phyloP scores from a whole-genome alignment of 2,329 filamentous ascomycete species.

The Colletotrichum limetticola region DNA sequence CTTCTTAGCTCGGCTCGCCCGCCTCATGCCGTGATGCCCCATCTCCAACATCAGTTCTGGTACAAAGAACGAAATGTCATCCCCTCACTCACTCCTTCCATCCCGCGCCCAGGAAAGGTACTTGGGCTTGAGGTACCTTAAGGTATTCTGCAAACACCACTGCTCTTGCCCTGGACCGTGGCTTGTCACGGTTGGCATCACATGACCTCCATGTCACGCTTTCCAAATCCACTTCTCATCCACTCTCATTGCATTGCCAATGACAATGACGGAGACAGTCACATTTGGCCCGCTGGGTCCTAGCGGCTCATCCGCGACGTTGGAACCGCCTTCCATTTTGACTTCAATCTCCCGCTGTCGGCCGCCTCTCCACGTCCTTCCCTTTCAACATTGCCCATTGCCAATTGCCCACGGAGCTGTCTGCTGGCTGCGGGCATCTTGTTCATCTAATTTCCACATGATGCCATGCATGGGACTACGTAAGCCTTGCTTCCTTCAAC shows the following conservation, averaged over 20 bases:
- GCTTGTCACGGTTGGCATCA: slow-evolving; percentile 7
- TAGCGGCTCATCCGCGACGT: not conserved
- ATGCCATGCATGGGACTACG: too few species aligned
- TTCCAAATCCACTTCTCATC: not conserved
- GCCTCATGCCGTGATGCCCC: not conserved
- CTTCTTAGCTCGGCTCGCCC: not conserved
- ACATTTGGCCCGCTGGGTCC: not conserved
- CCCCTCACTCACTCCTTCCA: not conserved
- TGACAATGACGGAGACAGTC: too few species aligned
- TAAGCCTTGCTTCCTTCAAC: not conserved
- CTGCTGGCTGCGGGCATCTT: not conserved
- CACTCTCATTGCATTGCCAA: not conserved
- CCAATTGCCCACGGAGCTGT: too few species aligned
- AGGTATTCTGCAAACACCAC: not conserved
- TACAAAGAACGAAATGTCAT: not conserved
- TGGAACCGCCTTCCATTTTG: not conserved
- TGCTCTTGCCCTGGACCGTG: slow-evolving; percentile 5
- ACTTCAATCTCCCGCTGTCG: not conserved
- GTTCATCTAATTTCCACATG: not conserved
- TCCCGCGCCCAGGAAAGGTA: not conserved
- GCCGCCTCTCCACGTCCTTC: not conserved
- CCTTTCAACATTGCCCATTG: not conserved
- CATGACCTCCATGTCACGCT: slow-evolving; percentile 20
- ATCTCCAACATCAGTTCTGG: not conserved
- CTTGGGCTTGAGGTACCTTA: too few species aligned